A percentile compares a stretch with the other conserved stretches of the same genome.
phyloP scores from a whole-genome alignment of 2,329 filamentous ascomycete genomes.

The Aureobasidium subglaciale region DNA sequence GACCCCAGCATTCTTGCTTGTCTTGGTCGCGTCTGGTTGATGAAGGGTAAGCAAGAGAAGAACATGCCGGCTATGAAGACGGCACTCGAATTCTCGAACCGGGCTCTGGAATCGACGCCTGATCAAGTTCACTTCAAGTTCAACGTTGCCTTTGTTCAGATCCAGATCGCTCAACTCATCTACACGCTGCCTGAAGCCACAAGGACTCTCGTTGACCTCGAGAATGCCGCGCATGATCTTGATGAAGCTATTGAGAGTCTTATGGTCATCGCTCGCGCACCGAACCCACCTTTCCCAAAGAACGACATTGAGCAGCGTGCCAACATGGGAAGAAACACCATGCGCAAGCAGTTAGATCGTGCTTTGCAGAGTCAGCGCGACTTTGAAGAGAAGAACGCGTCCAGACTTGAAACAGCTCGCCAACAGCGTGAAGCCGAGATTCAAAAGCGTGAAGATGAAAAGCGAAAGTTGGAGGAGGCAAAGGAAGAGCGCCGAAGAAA shows the following conservation, averaged over 20 bases:
- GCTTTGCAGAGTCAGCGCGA: slow-evolving; percentile 77
- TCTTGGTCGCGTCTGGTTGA: slow-evolving; percentile 79
- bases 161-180: slow-evolving; percentile 80
- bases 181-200: slow-evolving; percentile 67
- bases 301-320: slow-evolving; percentile 89
- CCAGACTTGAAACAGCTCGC: slow-evolving; percentile 74
- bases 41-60: slow-evolving; percentile 66
- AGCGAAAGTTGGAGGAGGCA: slow-evolving; percentile 57
- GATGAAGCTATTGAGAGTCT: slow-evolving; percentile 75
- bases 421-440: slow-evolving; percentile 75
- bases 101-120: slow-evolving; percentile 69
- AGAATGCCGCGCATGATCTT: slow-evolving; percentile 71
- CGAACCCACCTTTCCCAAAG: slow-evolving; percentile 77
- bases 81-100: slow-evolving; percentile 55
- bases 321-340: slow-evolving; percentile 94
- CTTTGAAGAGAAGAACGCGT: slow-evolving; percentile 88
- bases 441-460: slow-evolving; percentile 68
- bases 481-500: slow-evolving; percentile 70
- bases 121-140: slow-evolving; percentile 90
- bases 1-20: slow-evolving; percentile 78
- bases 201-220: slow-evolving; percentile 70
- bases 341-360: slow-evolving; percentile 83
- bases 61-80: slow-evolving; percentile 56
- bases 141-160: slow-evolving; percentile 96
- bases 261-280: slow-evolving; percentile 51